A percentile compares a stretch with the other conserved stretches of the same genome.
Conservation (phyloP, 2,329 filamentous ascomycete genomes). For the Colletotrichum navitas region DNA sequence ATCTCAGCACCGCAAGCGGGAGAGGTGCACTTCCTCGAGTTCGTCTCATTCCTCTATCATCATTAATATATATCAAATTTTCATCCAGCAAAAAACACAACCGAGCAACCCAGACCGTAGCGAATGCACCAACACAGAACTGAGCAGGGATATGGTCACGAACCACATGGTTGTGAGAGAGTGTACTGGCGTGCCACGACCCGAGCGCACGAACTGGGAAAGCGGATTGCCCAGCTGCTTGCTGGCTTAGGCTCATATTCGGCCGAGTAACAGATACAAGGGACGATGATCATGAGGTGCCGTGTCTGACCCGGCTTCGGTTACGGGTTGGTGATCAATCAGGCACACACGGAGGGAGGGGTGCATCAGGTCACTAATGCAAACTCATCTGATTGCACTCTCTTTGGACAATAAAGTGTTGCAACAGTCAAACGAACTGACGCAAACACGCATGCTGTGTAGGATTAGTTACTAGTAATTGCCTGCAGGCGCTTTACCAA, state of each 20-base stretch:
- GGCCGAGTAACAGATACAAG: conserved; percentile 1
- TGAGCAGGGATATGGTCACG: background rate
- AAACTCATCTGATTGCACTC: background rate
- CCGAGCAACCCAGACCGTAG: background rate
- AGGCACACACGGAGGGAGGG: conserved; percentile 35
- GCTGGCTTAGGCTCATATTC: conserved; percentile 28
- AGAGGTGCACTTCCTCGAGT: conserved; percentile 18
- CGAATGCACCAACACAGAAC: background rate
- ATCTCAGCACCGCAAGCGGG: conserved; percentile 11
- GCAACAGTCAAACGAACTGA: background rate
- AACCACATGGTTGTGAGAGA: background rate
- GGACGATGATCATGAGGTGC: background rate
- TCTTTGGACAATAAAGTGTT: background rate
- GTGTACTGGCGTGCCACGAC: background rate
- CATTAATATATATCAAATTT: background rate
- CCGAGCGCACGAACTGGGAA: conserved; percentile 18
- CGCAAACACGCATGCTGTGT: background rate
- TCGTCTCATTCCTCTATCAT: conserved; percentile 9
- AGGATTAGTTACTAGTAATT: background rate
- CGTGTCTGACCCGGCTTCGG: background rate
- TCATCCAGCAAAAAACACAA: background rate
- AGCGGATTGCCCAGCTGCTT: background rate
- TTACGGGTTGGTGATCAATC: conserved; percentile 31
- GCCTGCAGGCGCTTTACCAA: background rate
- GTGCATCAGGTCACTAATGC: conserved; percentile 16